phyloP scores from a whole-genome alignment of 768 basidiomycete genomes.

The Lactarius evosmus region DNA sequence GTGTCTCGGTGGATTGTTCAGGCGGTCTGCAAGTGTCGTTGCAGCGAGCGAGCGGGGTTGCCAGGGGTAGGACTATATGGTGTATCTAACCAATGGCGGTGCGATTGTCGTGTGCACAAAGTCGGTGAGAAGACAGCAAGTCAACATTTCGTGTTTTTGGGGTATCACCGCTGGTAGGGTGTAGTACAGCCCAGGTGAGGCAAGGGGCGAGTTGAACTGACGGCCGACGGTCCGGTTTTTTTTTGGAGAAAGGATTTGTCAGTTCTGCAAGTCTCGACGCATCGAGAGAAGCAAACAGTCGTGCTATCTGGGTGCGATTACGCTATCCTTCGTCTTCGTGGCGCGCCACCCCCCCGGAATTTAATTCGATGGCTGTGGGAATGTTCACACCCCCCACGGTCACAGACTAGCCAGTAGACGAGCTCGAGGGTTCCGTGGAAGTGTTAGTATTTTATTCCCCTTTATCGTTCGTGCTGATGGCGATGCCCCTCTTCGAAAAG shows the following conservation, averaged over 20 bases:
- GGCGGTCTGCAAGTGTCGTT: no score
- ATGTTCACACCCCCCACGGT: constrained; percentile 96
- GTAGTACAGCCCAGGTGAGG: constrained; percentile 93
- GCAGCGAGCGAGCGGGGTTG: no score
- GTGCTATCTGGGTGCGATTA: constrained; percentile 73
- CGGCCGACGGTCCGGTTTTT: constrained; percentile 3
- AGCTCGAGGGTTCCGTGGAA: constrained; percentile 73
- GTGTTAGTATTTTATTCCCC: constrained; percentile 52
- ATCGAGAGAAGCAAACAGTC: constrained; percentile 96
- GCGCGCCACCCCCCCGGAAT: constrained; percentile 22
- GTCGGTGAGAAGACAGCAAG: no score
- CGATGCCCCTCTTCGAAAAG: constrained; percentile 41
- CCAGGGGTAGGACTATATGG: no score
- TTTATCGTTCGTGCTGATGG: neutral
- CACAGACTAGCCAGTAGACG: constrained; percentile 81
- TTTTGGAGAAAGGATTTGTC: constrained; percentile 84
- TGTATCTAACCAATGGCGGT: no score
- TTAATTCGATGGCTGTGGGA: constrained; percentile 42
- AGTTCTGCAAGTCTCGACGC: constrained; percentile 97
- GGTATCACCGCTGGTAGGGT: constrained; percentile 79
- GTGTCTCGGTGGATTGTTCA: no score
- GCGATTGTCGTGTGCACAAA: no score
- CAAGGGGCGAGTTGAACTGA: neutral
- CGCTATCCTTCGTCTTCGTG: neutral
- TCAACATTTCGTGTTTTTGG: no score